These are phyloP conservation scores for Polytrichum formosum DNA, from an alignment of 225 moss, liverwort and hornwort genomes.

Conservation along the genomic window DNA sequence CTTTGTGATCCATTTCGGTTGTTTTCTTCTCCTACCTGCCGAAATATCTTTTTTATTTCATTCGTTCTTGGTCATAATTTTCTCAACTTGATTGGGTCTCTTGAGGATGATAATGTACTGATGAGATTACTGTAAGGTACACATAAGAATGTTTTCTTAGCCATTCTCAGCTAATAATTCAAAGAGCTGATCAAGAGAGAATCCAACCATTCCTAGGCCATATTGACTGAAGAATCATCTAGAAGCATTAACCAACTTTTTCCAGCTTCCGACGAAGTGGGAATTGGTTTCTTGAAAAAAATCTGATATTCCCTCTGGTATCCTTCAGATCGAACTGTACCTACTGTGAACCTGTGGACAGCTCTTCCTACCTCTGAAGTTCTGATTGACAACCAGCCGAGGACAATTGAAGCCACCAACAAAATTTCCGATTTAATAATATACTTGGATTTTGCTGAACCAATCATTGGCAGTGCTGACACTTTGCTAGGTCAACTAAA, in stretches of 20 bases:
- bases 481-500: slow-evolving; percentile 47
- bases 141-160: too few relatives aligned
- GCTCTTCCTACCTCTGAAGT: slow-evolving; percentile 59
- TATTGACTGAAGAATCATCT: too few relatives aligned
- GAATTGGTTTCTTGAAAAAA: not conserved
- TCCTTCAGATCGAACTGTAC: slow-evolving; percentile 53
- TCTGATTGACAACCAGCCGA: slow-evolving; percentile 43
- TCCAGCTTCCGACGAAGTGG: not conserved
- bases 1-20: slow-evolving; percentile 33
- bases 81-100: too few relatives aligned
- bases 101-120: too few relatives aligned
- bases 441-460: slow-evolving; percentile 72
- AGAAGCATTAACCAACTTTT: too few relatives aligned
- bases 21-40: not conserved
- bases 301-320: not conserved
- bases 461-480: slow-evolving; percentile 34
- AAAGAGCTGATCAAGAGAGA: too few relatives aligned
- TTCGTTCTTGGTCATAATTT: too few relatives aligned
- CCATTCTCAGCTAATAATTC: too few relatives aligned
- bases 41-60: too few relatives aligned
- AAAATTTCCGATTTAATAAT: slow-evolving; percentile 45
- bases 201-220: too few relatives aligned
- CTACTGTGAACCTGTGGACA: slow-evolving; percentile 72
- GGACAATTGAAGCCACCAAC: slow-evolving; percentile 70
- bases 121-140: too few relatives aligned